phyloP scores from a whole-genome alignment of 2,329 filamentous ascomycete species.

The Keithomyces neogunnii region DNA sequence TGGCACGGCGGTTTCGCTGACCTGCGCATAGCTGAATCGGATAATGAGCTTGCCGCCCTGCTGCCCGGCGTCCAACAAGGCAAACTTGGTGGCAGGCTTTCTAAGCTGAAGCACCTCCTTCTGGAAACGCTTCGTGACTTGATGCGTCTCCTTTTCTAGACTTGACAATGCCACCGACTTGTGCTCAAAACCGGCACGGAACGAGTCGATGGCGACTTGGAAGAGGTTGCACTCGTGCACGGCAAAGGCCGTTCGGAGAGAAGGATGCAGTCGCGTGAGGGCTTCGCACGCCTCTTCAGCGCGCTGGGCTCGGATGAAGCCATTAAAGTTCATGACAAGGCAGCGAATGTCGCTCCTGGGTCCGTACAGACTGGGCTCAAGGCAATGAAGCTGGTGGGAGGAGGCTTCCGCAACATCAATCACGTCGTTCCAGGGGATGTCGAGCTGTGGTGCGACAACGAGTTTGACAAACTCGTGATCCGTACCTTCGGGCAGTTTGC shows the following conservation, averaged over 20 bases:
- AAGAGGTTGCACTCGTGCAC: slow-evolving; percentile 36
- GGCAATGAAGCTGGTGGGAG: slow-evolving; percentile 35
- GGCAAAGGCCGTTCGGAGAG: slow-evolving; percentile 47
- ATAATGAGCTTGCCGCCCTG: slow-evolving; percentile 39
- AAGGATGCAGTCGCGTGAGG: slow-evolving; percentile 36
- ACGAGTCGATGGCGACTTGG: slow-evolving; percentile 37
- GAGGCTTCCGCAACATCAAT: slow-evolving; percentile 41
- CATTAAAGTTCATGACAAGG: slow-evolving; percentile 39
- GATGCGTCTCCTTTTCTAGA: slow-evolving; percentile 29
- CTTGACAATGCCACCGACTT: slow-evolving; percentile 31
- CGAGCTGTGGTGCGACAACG: slow-evolving; percentile 33
- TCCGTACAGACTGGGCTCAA: slow-evolving; percentile 39
- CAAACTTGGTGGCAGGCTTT: slow-evolving; percentile 39
- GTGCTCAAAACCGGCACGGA: slow-evolving; percentile 34
- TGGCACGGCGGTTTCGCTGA: slow-evolving; percentile 37
- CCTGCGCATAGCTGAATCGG: slow-evolving; percentile 40
- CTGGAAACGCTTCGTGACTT: slow-evolving; percentile 36
- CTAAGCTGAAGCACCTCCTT: slow-evolving; percentile 28
- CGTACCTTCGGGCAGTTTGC: slow-evolving; percentile 6
- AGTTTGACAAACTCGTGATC: slow-evolving; percentile 30
- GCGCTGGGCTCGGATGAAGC: slow-evolving; percentile 30
- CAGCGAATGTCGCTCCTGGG: slow-evolving; percentile 37
- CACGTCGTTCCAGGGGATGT: slow-evolving; percentile 32
- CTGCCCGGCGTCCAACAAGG: slow-evolving; percentile 38
- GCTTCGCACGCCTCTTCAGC: slow-evolving; percentile 38